Base-by-base conservation (phyloP, 768 basidiomycete genomes). In the Auricularia cornea region DNA sequence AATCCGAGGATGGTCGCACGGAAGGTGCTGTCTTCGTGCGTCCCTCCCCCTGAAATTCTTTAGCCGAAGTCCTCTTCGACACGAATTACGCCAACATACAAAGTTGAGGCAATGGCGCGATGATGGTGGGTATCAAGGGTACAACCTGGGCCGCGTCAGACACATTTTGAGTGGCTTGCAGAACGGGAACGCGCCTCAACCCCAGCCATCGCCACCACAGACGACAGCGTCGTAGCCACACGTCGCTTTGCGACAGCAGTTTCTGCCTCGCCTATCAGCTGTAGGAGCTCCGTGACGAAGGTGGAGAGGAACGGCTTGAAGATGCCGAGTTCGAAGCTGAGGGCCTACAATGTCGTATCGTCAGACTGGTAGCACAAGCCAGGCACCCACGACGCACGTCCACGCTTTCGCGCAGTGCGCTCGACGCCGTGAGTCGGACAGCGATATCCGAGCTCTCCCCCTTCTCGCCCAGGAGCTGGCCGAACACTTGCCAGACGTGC, bases 351-450 rank as follows among this genome's bases (percentile, higher is more conserved):
- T 28, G 48, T 26, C 16, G 32, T 29, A 40, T 23, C 31, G 12
- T 20, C 14, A 44, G n/a, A 33, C 28, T n/a, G n/a, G 6, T 40
- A 1, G 48, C 35, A 32, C 33, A 63, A 2, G 23, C n/a, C n/a
- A n/a, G n/a, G n/a, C n/a, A 30, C 57, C 62, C 2, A 31, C 10
- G 20, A 76, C 91, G 67, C 75, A 95, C 94, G 71, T 96, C 89
- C 28, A 94, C 82, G 69, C 92, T 92, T 71, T 94, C 88, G 41
- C 84, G 81, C 31, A 98, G 71, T 14, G 93, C 87, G 28, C 84
- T 79, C 0, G 91, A 89, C 29, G 94, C 88, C 1, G 92, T 93
- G 38, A 98, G 78, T 3, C 93, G 85, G 59, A 98, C 94, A 18
- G 94, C 94, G 28, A 83, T 78, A 70, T 96, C 93, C 3, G 89